Conservation (phyloP, 441 rosid species). For the Erysimum pusillum region DNA sequence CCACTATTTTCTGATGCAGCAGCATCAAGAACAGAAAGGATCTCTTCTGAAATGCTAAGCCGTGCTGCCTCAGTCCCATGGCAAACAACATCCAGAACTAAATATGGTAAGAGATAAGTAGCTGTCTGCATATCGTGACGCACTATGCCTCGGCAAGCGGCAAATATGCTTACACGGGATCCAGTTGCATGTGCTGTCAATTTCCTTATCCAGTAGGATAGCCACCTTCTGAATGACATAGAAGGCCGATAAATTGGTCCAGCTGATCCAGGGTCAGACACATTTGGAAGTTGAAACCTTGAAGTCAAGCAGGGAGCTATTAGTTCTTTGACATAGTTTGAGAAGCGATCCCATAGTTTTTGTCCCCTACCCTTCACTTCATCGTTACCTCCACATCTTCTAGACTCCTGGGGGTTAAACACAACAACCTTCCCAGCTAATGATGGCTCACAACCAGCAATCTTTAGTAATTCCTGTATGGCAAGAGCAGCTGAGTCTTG, state of each 20-base stretch:
- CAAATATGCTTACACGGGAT: constrained; percentile 88
- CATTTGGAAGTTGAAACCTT: constrained; percentile 95
- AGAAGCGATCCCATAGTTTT: constrained; percentile 94
- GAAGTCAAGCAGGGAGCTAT: constrained; percentile 99
- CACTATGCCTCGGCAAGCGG: constrained; percentile 97
- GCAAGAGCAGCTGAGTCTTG: constrained; percentile 99
- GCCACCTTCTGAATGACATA: constrained; percentile 99
- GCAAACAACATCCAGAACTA: constrained; percentile 93
- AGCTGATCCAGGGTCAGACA: constrained; percentile 72
- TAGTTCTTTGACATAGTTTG: constrained; percentile 94
- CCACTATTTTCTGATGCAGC: constrained; percentile 86
- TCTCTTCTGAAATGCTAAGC: constrained; percentile 85
- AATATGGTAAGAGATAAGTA: constrained; percentile 88
- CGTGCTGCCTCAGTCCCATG: constrained; percentile 94
- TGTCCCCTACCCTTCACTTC: constrained; percentile 82
- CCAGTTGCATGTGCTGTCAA: constrained; percentile 93
- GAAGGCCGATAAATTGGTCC: constrained; percentile 93
- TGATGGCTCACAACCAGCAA: constrained; percentile 99
- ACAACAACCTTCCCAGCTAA: constrained; percentile 76
- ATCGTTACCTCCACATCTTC: constrained; percentile 50
- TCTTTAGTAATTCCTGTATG: constrained; percentile 94
- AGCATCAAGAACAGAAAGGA: constrained; percentile 89
- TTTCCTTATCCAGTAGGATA: constrained; percentile 87
- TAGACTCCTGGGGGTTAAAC: constrained; percentile 57
- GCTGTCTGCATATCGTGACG: constrained; percentile 99